Evolutionary conservation across 2,329 filamentous ascomycete genomes (phyloP).

Genomic region (Aulographum hederae): DNA sequence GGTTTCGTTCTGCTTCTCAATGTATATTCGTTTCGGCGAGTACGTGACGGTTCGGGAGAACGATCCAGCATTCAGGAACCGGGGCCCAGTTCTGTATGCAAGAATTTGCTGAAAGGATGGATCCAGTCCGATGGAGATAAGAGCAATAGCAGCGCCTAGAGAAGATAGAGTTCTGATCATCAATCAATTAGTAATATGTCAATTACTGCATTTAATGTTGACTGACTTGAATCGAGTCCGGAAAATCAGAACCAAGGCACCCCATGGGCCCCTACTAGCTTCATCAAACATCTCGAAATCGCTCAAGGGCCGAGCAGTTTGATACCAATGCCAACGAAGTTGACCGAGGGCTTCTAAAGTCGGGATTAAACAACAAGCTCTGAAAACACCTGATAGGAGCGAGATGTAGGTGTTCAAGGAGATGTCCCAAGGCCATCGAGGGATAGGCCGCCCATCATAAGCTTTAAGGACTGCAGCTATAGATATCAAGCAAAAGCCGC

Average conservation of each 20-base stretch:
- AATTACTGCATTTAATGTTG: too few relatives aligned
- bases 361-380: constrained; percentile 11
- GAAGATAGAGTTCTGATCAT: constrained; percentile 8
- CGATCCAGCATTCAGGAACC: too few relatives aligned
- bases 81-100: neutral
- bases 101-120: constrained; percentile 16
- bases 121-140: constrained; percentile 10
- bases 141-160: constrained; percentile 10
- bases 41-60: too few relatives aligned
- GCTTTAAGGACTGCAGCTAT: constrained; percentile 15
- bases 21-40: too few relatives aligned
- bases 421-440: constrained; percentile 15
- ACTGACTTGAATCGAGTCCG: neutral
- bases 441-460: constrained; percentile 12
- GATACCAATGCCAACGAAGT: constrained; percentile 18
- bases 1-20: too few relatives aligned
- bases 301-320: constrained; percentile 6
- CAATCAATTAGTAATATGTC: constrained; percentile 1
- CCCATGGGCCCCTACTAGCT: constrained; percentile 5
- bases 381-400: constrained; percentile 11
- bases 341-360: constrained; percentile 15
- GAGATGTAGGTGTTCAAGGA: constrained; percentile 12
- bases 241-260: constrained; percentile 1
- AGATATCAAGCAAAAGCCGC: constrained; percentile 15
- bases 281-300: constrained; percentile 15